Evolutionary conservation across 75 land plant species (phyloP).

Genomic region (Adiantum capillusveneris): DNA sequence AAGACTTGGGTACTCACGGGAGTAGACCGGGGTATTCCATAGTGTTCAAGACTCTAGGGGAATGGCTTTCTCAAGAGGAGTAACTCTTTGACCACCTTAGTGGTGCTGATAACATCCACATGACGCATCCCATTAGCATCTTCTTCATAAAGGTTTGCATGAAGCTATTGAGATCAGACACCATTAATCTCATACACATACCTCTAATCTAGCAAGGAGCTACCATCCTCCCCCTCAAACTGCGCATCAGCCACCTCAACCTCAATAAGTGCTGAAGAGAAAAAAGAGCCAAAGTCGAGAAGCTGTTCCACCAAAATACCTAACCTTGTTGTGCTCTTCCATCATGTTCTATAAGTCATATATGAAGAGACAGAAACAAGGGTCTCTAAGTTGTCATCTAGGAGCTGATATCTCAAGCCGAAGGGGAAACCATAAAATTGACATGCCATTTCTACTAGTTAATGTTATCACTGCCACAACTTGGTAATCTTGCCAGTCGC

Average conservation of each 20-base stretch:
- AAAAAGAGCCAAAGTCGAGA: too few species aligned
- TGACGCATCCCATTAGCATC: conserved; percentile 8
- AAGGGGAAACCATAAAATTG: too few species aligned
- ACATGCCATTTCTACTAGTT: too few species aligned
- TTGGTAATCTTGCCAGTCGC: too few species aligned
- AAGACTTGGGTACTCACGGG: neutral
- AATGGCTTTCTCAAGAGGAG: neutral
- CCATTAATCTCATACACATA: conserved; percentile 89
- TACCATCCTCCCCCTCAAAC: conserved; percentile 28
- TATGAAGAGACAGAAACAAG: too few species aligned
- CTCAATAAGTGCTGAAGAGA: conserved; percentile 18
- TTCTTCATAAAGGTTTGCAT: conserved; percentile 16
- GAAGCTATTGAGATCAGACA: conserved; percentile 17
- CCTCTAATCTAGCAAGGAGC: conserved; percentile 58
- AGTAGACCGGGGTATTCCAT: neutral
- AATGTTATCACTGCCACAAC: too few species aligned
- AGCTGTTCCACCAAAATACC: too few species aligned
- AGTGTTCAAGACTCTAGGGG: neutral
- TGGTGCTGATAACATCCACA: neutral
- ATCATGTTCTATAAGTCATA: too few species aligned
- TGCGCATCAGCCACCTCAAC: conserved; percentile 22
- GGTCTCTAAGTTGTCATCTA: too few species aligned
- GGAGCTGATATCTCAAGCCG: too few species aligned
- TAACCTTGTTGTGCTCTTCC: too few species aligned
- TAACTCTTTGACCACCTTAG: neutral